Percentiles rank a stretch among this genome's conserved stretches.
Conservation (phyloP, 108 stramenopile species). For the Nitzschia sp. region DNA sequence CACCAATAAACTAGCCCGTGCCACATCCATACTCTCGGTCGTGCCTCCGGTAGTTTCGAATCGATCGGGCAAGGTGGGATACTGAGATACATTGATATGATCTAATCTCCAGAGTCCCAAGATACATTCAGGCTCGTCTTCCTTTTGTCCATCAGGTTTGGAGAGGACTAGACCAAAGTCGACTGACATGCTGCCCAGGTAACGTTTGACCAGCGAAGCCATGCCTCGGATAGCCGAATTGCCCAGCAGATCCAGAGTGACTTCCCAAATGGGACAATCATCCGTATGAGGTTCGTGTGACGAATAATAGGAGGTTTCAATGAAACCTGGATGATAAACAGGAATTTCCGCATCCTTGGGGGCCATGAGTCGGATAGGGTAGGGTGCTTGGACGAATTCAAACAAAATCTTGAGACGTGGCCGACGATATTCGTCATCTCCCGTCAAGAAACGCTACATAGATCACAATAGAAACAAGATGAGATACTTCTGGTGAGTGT, state of each 20-base stretch:
- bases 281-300: no score
- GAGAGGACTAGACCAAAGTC: constrained; percentile 51
- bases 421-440: constrained; percentile 48
- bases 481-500: not conserved
- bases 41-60: not conserved
- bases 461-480: not conserved
- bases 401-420: constrained; percentile 43
- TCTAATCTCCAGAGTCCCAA: constrained; percentile 61
- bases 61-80: constrained; percentile 30
- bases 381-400: constrained; percentile 55
- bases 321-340: not conserved
- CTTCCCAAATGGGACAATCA: constrained; percentile 37
- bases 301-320: constrained; percentile 1
- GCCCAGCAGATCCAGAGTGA: constrained; percentile 48
- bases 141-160: constrained; percentile 30
- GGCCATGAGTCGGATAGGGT: constrained; percentile 43
- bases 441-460: constrained; percentile 48
- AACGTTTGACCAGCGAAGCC: constrained; percentile 44
- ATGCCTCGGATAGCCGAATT: constrained; percentile 45
- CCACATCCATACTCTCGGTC: not conserved
- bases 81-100: constrained; percentile 46
- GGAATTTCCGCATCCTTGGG: constrained; percentile 16
- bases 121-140: constrained; percentile 46
- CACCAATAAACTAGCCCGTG: not conserved
- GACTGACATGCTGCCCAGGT: constrained; percentile 38